Evolutionary conservation across 2,329 filamentous ascomycete genomes (phyloP).

Genomic region (Stagonosporopsis rhizophila): DNA sequence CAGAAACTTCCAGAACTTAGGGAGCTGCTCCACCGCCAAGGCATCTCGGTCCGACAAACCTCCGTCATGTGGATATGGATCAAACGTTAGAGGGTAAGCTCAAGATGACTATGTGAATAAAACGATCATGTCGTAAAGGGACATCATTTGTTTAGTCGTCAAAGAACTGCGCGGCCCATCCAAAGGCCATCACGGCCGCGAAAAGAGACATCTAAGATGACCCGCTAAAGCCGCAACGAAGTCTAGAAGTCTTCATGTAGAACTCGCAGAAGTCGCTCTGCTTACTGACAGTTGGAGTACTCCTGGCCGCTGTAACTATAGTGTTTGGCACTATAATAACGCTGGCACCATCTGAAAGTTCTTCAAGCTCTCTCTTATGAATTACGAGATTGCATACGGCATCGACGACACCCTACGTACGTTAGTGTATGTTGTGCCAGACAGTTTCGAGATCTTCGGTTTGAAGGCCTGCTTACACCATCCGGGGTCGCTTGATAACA

Average conservation of each 20-base stretch:
- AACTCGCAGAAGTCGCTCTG: background rate
- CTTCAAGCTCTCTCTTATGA: background rate
- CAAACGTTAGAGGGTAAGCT: background rate
- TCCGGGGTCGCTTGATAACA: background rate
- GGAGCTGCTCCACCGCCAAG: constrained; percentile 18
- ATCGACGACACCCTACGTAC: background rate
- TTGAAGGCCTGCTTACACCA: background rate
- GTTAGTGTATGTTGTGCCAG: background rate
- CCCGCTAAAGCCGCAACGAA: background rate
- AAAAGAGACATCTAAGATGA: background rate
- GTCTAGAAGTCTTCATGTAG: background rate
- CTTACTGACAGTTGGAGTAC: background rate
- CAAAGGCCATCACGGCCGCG: background rate
- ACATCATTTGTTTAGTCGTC: too few species aligned
- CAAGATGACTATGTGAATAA: too few species aligned
- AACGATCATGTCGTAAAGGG: too few species aligned
- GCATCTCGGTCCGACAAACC: constrained; percentile 14
- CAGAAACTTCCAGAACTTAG: constrained; percentile 23
- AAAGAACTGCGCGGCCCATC: too few species aligned
- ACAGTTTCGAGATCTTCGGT: background rate
- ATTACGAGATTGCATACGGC: background rate
- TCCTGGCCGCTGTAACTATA: background rate
- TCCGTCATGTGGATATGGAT: background rate
- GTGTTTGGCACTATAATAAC: background rate
- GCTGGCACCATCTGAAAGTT: background rate